phyloP scores from a whole-genome alignment of 1,139 yeast species.

The Saccharomycopsis hybrid region DNA sequence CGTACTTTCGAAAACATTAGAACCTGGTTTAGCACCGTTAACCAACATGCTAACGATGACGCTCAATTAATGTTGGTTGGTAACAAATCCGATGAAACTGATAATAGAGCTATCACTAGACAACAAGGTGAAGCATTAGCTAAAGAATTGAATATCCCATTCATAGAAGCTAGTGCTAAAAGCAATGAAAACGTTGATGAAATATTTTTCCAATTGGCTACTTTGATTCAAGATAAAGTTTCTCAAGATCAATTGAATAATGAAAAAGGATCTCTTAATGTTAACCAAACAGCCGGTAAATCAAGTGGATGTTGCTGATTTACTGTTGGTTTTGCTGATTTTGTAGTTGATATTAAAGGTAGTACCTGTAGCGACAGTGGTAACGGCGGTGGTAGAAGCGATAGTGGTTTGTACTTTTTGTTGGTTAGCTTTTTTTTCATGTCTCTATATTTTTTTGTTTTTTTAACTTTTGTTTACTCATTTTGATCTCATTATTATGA shows the following conservation, averaged over 20 bases:
- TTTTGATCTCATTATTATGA: too few species aligned
- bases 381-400: too few species aligned
- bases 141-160: slow-evolving; percentile 80
- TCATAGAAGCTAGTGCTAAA: slow-evolving; percentile 94
- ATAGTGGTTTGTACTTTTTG: too few species aligned
- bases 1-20: slow-evolving; percentile 79
- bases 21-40: slow-evolving; percentile 91
- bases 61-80: slow-evolving; percentile 93
- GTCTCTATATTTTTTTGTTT: too few species aligned
- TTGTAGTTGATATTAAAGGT: too few species aligned
- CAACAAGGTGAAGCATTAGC: slow-evolving; percentile 92
- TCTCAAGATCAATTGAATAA: slow-evolving; percentile 31
- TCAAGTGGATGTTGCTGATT: too few species aligned
- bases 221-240: slow-evolving; percentile 75
- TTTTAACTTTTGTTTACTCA: too few species aligned
- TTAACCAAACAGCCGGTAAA: too few species aligned
- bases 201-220: slow-evolving; percentile 86
- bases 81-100: slow-evolving; percentile 82
- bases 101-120: slow-evolving; percentile 68
- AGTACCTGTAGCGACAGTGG: too few species aligned
- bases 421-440: too few species aligned
- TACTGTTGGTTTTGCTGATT: too few species aligned
- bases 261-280: neutral
- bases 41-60: slow-evolving; percentile 93
- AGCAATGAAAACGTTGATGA: slow-evolving; percentile 88